A percentile compares a stretch with the other conserved stretches of the same genome.
Conservation (phyloP, 768 basidiomycete species). For the Leccinum subgranulosum region DNA sequence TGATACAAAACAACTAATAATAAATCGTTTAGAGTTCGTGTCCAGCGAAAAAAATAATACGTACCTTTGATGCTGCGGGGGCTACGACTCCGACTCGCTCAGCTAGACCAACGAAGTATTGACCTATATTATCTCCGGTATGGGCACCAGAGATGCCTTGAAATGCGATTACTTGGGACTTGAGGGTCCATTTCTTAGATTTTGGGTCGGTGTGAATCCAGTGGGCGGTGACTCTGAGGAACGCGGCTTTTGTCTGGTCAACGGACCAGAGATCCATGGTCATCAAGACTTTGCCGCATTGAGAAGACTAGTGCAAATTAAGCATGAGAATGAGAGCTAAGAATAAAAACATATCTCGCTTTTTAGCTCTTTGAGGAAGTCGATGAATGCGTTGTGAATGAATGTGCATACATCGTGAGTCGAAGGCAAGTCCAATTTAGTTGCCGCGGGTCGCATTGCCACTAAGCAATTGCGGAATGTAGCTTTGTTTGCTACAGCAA, state of each 20-base stretch:
- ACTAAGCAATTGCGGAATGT: neutral
- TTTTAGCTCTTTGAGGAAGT: neutral
- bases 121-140: neutral
- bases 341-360: neutral
- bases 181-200: neutral
- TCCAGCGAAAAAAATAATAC: too few relatives aligned
- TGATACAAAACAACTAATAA: too few relatives aligned
- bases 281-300: neutral
- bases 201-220: neutral
- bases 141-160: neutral
- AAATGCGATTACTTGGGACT: neutral
- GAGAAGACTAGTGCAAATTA: neutral
- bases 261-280: too few relatives aligned
- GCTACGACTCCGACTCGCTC: neutral
- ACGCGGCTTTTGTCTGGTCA: too few relatives aligned
- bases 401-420: too few relatives aligned
- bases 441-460: neutral
- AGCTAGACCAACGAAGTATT: neutral
- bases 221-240: neutral
- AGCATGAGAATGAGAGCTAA: too few relatives aligned
- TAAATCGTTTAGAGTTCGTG: too few relatives aligned
- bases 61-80: too few relatives aligned
- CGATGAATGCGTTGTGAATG: too few relatives aligned
- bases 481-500: neutral
- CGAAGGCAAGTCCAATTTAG: too few relatives aligned